Conservation (phyloP, 2,329 filamentous ascomycete species). For the Aschersonia sp. region DNA sequence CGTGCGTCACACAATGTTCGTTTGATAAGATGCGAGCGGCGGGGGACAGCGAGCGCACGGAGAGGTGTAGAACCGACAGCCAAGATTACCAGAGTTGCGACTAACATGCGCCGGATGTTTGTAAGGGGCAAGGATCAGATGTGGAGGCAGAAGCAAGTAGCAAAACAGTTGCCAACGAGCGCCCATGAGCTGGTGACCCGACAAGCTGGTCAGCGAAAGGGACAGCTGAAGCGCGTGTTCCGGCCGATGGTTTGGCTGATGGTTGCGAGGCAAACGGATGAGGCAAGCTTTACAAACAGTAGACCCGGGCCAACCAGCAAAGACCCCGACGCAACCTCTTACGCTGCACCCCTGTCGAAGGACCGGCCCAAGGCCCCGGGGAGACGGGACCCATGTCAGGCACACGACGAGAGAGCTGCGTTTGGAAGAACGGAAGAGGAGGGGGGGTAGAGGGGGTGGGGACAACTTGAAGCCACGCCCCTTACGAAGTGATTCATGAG, state of each 20-base stretch:
- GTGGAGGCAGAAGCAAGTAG: too few species aligned
- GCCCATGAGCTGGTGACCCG: too few species aligned
- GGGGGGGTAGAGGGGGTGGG: neutral
- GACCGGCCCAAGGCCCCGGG: slow-evolving; percentile 4
- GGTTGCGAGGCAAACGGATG: slow-evolving; percentile 1
- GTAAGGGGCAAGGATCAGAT: too few species aligned
- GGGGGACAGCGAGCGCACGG: too few species aligned
- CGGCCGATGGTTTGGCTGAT: neutral
- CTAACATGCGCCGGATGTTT: too few species aligned
- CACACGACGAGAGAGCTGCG: slow-evolving; percentile 4
- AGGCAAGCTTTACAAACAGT: neutral
- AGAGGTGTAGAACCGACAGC: too few species aligned
- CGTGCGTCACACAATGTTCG: neutral
- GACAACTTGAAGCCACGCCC: neutral
- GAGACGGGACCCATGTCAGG: slow-evolving; percentile 5
- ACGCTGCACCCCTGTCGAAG: slow-evolving; percentile 2
- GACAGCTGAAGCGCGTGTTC: too few species aligned
- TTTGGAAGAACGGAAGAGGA: neutral
- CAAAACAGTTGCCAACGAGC: too few species aligned
- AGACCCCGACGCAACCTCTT: slow-evolving; percentile 3
- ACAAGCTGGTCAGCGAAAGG: too few species aligned
- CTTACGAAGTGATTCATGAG: neutral
- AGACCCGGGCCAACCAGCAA: neutral
- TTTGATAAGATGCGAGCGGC: neutral
- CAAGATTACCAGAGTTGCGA: too few species aligned